Evolutionary conservation across 805 yeast species (phyloP).

Genomic region (Isabelozyma rhagii): DNA sequence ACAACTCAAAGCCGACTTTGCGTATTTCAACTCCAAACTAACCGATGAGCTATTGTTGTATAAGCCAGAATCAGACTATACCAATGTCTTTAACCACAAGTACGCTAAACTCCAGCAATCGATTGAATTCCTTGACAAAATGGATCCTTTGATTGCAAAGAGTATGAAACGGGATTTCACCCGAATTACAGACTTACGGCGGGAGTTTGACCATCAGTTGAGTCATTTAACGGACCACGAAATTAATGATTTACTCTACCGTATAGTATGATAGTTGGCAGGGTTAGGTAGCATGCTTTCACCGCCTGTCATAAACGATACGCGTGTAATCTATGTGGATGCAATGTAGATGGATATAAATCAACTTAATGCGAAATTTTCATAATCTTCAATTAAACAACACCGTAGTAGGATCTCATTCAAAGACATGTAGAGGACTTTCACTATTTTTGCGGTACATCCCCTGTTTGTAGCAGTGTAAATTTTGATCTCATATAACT

Average conservation of each 20-base stretch:
- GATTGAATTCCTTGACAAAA: slow-evolving; percentile 22
- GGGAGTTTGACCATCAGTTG: slow-evolving; percentile 15
- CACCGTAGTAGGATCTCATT: too few species aligned
- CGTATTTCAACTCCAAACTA: slow-evolving; percentile 14
- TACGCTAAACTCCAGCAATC: slow-evolving; percentile 26
- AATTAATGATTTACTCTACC: slow-evolving; percentile 21
- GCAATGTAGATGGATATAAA: too few species aligned
- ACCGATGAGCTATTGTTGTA: slow-evolving; percentile 15
- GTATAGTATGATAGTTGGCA: slow-evolving; percentile 14
- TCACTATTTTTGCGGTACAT: too few species aligned
- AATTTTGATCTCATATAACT: background rate
- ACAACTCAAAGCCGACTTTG: slow-evolving; percentile 32
- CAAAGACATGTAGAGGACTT: too few species aligned
- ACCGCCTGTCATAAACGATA: background rate
- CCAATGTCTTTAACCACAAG: slow-evolving; percentile 20
- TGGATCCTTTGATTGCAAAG: slow-evolving; percentile 20
- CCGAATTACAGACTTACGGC: slow-evolving; percentile 14
- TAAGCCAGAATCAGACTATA: slow-evolving; percentile 2
- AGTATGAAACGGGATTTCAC: slow-evolving; percentile 10
- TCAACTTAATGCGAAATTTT: too few species aligned
- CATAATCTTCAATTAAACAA: too few species aligned
- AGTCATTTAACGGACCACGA: slow-evolving; percentile 15
- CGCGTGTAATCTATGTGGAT: too few species aligned
- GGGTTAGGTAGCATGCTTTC: background rate
- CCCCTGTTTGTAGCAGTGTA: too few species aligned